A percentile compares a stretch with the other conserved stretches of the same genome.
These are phyloP conservation scores for Saccharum officinarum DNA, from an alignment of 176 grass and related monocot genomes.

Conservation along the genomic window DNA sequence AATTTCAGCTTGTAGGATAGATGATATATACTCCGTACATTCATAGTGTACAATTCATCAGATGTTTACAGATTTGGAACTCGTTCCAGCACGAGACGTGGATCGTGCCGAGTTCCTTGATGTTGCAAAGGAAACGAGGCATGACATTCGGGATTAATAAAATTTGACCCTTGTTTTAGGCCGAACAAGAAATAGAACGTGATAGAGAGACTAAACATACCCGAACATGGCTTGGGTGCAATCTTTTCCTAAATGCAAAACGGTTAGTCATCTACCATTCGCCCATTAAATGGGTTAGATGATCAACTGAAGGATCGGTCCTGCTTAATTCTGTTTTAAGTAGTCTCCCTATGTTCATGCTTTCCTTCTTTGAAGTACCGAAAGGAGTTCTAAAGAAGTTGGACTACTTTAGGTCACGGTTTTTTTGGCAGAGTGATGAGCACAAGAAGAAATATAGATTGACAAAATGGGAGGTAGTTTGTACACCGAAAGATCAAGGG, in stretches of 20 bases:
- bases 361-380: no score
- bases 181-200: background rate
- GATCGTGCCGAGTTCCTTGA: background rate
- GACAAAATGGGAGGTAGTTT: no score
- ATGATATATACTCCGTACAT: slow-evolving; percentile 16
- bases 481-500: no score
- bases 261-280: background rate
- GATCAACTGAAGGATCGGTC: background rate
- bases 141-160: background rate
- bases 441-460: no score
- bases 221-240: background rate
- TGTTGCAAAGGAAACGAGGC: background rate
- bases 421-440: no score
- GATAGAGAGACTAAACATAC: background rate
- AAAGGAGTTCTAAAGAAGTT: no score
- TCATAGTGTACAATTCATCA: slow-evolving; percentile 42
- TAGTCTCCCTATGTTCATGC: no score
- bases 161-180: background rate
- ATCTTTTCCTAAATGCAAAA: background rate
- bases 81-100: background rate
- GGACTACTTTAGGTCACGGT: no score
- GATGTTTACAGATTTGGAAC: background rate
- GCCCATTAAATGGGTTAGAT: background rate
- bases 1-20: slow-evolving; percentile 37
- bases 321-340: no score